These are phyloP conservation scores for Nannochloris sp. DNA, from an alignment of 139 green algal genomes.

Conservation along the genomic window DNA sequence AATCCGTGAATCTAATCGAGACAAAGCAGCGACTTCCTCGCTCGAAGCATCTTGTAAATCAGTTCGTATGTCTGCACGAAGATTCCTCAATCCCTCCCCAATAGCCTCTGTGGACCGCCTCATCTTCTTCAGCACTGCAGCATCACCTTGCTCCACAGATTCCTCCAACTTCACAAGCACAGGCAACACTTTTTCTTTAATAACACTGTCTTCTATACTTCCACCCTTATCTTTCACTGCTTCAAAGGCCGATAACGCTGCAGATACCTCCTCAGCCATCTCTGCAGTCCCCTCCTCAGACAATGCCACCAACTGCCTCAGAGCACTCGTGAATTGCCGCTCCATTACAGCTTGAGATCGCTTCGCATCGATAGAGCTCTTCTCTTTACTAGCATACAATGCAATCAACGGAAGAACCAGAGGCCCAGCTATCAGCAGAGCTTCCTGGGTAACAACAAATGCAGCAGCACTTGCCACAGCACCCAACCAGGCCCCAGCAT, in stretches of 20 bases:
- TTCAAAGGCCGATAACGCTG: neutral
- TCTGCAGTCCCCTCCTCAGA: slow-evolving; percentile 13
- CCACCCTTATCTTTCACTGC: too few species aligned
- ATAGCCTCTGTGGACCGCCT: neutral
- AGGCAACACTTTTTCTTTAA: slow-evolving; percentile 10
- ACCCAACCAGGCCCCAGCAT: slow-evolving; percentile 33
- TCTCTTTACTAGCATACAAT: slow-evolving; percentile 31
- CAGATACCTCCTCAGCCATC: slow-evolving; percentile 17
- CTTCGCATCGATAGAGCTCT: slow-evolving; percentile 9
- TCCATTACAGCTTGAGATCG: slow-evolving; percentile 1
- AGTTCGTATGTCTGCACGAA: too few species aligned
- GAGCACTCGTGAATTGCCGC: neutral
- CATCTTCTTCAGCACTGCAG: neutral
- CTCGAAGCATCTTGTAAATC: too few species aligned
- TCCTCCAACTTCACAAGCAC: slow-evolving; percentile 33
- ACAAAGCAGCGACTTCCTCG: slow-evolving; percentile 13
- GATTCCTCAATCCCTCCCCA: slow-evolving; percentile 3
- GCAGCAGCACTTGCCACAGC: slow-evolving; percentile 30
- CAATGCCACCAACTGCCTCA: slow-evolving; percentile 6
- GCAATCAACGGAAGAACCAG: slow-evolving; percentile 36
- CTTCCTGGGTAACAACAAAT: slow-evolving; percentile 39
- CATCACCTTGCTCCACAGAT: slow-evolving; percentile 33
- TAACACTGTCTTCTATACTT: neutral
- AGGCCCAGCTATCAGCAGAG: slow-evolving; percentile 23
- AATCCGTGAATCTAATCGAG: slow-evolving; percentile 16